Base-by-base conservation (phyloP, 129 eudicot species). In the Artemisia argyi region DNA sequence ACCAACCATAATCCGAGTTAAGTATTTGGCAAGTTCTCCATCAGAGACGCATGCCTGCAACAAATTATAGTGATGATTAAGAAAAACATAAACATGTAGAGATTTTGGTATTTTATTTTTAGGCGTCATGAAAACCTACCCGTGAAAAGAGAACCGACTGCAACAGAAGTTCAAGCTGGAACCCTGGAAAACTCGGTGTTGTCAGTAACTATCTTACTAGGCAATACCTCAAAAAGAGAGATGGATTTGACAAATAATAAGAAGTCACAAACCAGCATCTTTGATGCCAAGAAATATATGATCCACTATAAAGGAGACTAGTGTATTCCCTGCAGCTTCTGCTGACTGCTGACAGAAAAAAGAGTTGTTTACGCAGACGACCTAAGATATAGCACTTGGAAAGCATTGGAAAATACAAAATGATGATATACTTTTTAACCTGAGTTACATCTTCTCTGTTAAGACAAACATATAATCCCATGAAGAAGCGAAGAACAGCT, bases 241-340 rank as follows among this genome's bases (percentile, higher is more conserved):
- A 35, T 7, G 44, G 44, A 7, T 35, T 35, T 10, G 44, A 35
- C 44, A 35, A 5, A 35, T 35, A 39, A 39, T 39, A 39, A 39
- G 46, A 39, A 39, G 46, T 51, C 76, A 75, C 71, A 72, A 64
- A 91, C 97, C 97, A 76, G 89, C 78, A 81, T 92, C 97, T 76
- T 79, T 92, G 26, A 92, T 85, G 89, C 97, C 82, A 73, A 92
- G 85, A 75, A 92, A 92, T 78, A 92, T 80, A 77, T 92, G 97
- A 63, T 92, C 97, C 79, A 92, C 96, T 74, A 80, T 76, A 49
- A 89, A 76, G 67, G 91, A 86, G 66, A 92, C 89, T 51, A 89
- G 19, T 69, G 94, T 86, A 66, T 83, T 82, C 16, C 97, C 97
- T 59, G 97, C 97, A 73, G 97, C 91, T 89, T 92, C 97, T 78